phyloP scores from a whole-genome alignment of 2,329 filamentous ascomycete genomes.

The Fusarium multiceps region DNA sequence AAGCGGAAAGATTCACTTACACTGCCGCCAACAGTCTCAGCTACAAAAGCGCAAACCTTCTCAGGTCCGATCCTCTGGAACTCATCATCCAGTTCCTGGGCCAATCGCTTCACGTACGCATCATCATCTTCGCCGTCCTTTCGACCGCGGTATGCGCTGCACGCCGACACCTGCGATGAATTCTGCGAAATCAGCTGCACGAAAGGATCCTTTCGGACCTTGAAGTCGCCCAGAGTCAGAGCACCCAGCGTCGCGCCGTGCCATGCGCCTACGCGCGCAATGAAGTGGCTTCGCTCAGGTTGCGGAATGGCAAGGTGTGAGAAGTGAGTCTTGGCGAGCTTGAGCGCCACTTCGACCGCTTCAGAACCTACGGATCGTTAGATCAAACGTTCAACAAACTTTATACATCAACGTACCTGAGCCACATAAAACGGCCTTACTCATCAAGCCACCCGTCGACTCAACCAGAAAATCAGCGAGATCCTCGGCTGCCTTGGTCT shows the following conservation, averaged over 20 bases:
- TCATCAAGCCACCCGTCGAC: slow-evolving; percentile 35
- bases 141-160: slow-evolving; percentile 21
- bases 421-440: slow-evolving; percentile 38
- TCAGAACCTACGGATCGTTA: slow-evolving; percentile 14
- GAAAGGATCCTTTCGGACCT: slow-evolving; percentile 39
- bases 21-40: slow-evolving; percentile 57
- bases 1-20: slow-evolving; percentile 10
- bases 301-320: slow-evolving; percentile 31
- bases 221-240: slow-evolving; percentile 34
- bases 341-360: slow-evolving; percentile 39
- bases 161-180: slow-evolving; percentile 16
- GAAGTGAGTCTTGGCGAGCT: slow-evolving; percentile 39
- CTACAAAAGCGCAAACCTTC: slow-evolving; percentile 61
- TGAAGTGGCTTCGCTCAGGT: slow-evolving; percentile 33
- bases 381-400: not conserved
- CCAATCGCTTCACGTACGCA: slow-evolving; percentile 55
- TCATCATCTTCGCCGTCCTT: slow-evolving; percentile 40
- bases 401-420: slow-evolving; percentile 17
- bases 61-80: slow-evolving; percentile 58
- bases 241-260: slow-evolving; percentile 39
- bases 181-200: slow-evolving; percentile 31
- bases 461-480: slow-evolving; percentile 38
- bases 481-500: slow-evolving; percentile 32
- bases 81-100: slow-evolving; percentile 60
- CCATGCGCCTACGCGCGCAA: slow-evolving; percentile 30